Evolutionary conservation across 108 stramenopile species (phyloP), one percentile per base, ranked within the genome.

Genomic region (Cyclostephanos tholiformis): DNA sequence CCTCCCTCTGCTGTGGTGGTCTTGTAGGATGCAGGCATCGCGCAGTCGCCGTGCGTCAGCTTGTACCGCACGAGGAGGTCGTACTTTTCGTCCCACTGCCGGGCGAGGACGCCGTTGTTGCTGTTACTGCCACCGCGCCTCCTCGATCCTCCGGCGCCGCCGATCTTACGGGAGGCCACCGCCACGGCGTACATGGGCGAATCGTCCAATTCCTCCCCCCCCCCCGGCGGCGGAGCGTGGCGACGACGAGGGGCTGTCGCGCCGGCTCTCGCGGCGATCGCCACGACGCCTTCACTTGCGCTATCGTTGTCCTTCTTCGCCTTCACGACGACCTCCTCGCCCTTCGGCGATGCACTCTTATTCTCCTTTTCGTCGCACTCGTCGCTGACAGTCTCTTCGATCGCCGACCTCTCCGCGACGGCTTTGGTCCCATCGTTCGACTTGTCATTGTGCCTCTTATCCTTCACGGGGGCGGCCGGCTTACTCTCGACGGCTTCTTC

Each of bases 131-230:
- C 23, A 22, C 39, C 16, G 22, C 56, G 4, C 7, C 48, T 48
- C 49, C 25, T 48, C 22, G 50, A 32, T 13, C 29, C 35, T 36
- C 61, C 30, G 6, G 27, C 53, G 23, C 72, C 53, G 8, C 72
- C 20, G 27, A 64, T 41, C 38, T 26, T 65, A 8, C 72, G 63
- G 26, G 63, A 64, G 14, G 63, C 72, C 49, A 55, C 32, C 16
- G 72, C 62, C 53, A 73, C 8, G 0, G 72, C 72, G 43, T 64
- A 63, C 39, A 26, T 51, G 6, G 72, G 72, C 25, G 72, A 73
- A 64, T 65, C 72, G 48, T 73, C 72, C 52, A 72, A 14, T 36
- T 72, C 49, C 0, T 64, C 53, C 30, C 32, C 57, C 25, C 25
- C 52, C n/a, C 25, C 19, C 57, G 16, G 16, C 0, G 14, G 44